These are phyloP conservation scores for Pyricularia sp. DNA, from an alignment of 2,329 filamentous ascomycete genomes.

Conservation along the genomic window DNA sequence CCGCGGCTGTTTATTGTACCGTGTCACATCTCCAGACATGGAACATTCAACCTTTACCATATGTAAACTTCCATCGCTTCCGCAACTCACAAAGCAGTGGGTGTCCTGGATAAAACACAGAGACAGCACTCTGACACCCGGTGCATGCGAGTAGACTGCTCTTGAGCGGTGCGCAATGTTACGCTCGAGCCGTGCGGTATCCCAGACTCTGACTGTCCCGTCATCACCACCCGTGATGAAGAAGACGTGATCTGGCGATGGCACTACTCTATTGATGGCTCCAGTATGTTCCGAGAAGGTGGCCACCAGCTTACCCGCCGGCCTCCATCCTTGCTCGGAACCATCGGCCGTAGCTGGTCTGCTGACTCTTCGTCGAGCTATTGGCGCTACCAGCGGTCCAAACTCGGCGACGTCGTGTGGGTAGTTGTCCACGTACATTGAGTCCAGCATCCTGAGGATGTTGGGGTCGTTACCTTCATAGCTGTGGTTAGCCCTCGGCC, in stretches of 20 bases:
- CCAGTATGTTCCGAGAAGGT: constrained; percentile 80
- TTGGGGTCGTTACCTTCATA: constrained; percentile 69
- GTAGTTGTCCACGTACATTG: constrained; percentile 66
- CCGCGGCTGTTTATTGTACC: constrained; percentile 61
- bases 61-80: constrained; percentile 78
- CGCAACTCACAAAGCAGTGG: constrained; percentile 84
- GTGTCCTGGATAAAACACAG: constrained; percentile 89
- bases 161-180: constrained; percentile 81
- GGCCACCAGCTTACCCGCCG: constrained; percentile 70
- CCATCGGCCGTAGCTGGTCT: constrained; percentile 28
- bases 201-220: constrained; percentile 85
- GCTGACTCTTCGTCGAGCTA: constrained; percentile 33
- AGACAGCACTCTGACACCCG: constrained; percentile 60
- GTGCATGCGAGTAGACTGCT: constrained; percentile 66
- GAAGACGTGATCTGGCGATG: constrained; percentile 83
- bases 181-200: constrained; percentile 75
- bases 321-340: constrained; percentile 61
- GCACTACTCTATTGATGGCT: constrained; percentile 66
- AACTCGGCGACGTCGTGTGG: constrained; percentile 55
- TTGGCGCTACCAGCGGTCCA: constrained; percentile 65
- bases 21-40: constrained; percentile 15
- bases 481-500: constrained; percentile 47
- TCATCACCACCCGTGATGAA: constrained; percentile 92
- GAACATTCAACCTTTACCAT: constrained; percentile 64
- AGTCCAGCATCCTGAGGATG: constrained; percentile 61